Percentiles rank a stretch among this genome's conserved stretches.
phyloP scores from a whole-genome alignment of 2,329 filamentous ascomycete species.

The Atkinsonella texensis region DNA sequence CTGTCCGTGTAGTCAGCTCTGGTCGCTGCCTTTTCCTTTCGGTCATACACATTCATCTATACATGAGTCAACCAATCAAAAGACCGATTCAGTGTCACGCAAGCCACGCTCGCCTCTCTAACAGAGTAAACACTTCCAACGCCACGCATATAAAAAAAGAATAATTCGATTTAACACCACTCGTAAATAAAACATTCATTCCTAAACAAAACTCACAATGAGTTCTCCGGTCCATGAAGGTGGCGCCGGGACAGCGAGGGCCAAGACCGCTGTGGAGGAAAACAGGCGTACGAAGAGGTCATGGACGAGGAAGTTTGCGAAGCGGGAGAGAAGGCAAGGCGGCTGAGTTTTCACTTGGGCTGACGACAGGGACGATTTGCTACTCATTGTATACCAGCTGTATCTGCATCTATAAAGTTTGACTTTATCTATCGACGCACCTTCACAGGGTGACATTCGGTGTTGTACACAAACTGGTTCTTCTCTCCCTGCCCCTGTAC shows the following conservation, averaged over 20 bases:
- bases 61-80: too few species aligned
- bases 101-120: too few species aligned
- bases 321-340: slow-evolving; percentile 33
- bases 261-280: slow-evolving; percentile 36
- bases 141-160: too few species aligned
- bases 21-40: too few species aligned
- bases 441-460: slow-evolving; percentile 33
- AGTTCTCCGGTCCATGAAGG: not conserved
- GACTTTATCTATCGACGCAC: slow-evolving; percentile 8
- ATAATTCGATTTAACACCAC: too few species aligned
- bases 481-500: slow-evolving; percentile 35
- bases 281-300: slow-evolving; percentile 33
- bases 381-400: not conserved
- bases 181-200: not conserved
- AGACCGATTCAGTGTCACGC: too few species aligned
- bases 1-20: too few species aligned
- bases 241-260: slow-evolving; percentile 32
- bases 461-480: slow-evolving; percentile 40
- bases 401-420: not conserved
- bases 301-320: slow-evolving; percentile 45
- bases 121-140: too few species aligned
- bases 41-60: too few species aligned
- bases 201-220: not conserved
- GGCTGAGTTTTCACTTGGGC: too few species aligned
- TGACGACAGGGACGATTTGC: too few species aligned